Base-by-base conservation (phyloP, 306 rosid species). In the Lagenaria siceraria region DNA sequence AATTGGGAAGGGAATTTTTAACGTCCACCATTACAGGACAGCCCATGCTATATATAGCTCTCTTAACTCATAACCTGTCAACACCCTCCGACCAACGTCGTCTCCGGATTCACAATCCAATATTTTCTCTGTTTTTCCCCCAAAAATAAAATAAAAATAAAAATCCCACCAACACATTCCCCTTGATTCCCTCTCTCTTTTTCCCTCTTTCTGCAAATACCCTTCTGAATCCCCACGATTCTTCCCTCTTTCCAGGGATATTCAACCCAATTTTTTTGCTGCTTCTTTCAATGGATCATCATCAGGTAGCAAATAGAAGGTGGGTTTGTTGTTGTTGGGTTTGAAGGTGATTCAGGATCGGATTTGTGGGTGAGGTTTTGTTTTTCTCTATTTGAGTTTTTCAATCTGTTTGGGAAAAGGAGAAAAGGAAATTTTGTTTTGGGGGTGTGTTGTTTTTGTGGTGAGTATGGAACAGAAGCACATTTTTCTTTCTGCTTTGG, bases 401-500 rank as follows among this genome's bases (percentile, higher is more conserved):
- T 55, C 27, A 33, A 33, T 72, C 25, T 73, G 36, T 73, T 73
- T 51, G 61, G 46, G 46, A 10, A 43, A 18, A 12, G 38, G 8
- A 31, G 52, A 48, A 59, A 76, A 46, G 70, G 5, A 24, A 51
- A 35, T 38, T 46, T 43, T 64, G 48, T 61, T 27, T 77, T 22
- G 33, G 25, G 38, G 19, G 21, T 40, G 58, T 15, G 42, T 62
- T 60, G 29, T 10, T 25, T 25, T 62, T 27, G 76, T 74, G 61
- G 72, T 74, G 55, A 27, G 27, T 53, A 95, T 92, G 98, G 97
- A 95, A 82, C 97, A 95, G 92, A 95, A 92, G 83, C 93, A 89
- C 81, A 89, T 92, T 87, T 68, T 95, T 78, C 78, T 92, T 84
- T 95, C 98, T 66, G 97, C 97, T 84, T 83, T 95, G 92, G 86